Conservation (phyloP, 179 eudicot genomes). For the Silene coronaria region DNA sequence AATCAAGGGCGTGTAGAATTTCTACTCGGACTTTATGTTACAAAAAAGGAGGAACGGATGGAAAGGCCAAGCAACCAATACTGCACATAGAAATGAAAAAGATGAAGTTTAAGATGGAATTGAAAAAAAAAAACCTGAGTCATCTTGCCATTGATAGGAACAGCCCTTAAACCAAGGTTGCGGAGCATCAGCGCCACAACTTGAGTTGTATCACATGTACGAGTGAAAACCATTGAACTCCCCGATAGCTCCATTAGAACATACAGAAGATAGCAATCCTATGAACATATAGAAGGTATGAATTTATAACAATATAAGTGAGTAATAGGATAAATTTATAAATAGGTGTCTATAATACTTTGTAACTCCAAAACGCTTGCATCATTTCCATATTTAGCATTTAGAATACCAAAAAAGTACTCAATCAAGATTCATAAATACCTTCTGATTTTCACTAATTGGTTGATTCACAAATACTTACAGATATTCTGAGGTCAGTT, state of each 20-base stretch:
- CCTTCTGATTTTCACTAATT: too few species aligned
- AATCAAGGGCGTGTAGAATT: conserved; percentile 1
- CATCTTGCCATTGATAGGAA: conserved; percentile 86
- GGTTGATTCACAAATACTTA: too few species aligned
- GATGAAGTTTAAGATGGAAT: neutral
- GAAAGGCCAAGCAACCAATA: neutral
- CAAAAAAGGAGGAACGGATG: neutral
- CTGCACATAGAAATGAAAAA: neutral
- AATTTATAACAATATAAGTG: neutral
- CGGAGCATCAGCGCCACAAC: conserved; percentile 67
- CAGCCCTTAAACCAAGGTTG: conserved; percentile 76
- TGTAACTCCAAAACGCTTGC: neutral
- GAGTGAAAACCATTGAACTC: conserved; percentile 78
- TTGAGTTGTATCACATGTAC: conserved; percentile 69
- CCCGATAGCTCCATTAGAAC: conserved; percentile 66
- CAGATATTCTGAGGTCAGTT: too few species aligned
- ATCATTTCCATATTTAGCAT: neutral
- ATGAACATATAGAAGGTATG: neutral
- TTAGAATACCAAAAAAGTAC: neutral
- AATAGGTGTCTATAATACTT: neutral
- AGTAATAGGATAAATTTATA: too few species aligned
- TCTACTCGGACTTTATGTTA: neutral
- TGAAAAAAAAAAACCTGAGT: conserved; percentile 47
- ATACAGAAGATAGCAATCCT: too few species aligned
- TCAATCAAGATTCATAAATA: too few species aligned